Evolutionary conservation across 2,329 filamentous ascomycete species (phyloP).

Genomic region (Cucurbitaria berberidis): DNA sequence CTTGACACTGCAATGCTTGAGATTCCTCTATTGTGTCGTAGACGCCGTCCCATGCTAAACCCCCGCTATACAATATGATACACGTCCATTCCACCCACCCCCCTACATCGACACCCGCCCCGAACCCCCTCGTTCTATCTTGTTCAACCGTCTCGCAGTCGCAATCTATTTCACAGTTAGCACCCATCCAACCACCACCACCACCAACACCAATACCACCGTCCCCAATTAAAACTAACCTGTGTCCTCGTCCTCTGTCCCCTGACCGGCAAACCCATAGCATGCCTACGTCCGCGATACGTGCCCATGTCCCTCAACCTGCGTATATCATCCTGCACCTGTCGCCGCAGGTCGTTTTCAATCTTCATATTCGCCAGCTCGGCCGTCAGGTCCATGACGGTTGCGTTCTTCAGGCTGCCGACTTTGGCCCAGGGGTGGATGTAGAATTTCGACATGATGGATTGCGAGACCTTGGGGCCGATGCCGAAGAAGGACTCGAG

Average conservation of each 20-base stretch:
- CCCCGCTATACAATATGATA: conserved; percentile 36
- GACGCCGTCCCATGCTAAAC: conserved; percentile 16
- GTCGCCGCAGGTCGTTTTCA: conserved; percentile 81
- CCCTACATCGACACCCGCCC: conserved; percentile 39
- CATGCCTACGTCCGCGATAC: conserved; percentile 87
- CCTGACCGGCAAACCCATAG: conserved; percentile 88
- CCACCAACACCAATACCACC: conserved; percentile 14
- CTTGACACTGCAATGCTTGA: background rate
- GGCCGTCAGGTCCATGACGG: conserved; percentile 79
- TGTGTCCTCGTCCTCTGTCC: conserved; percentile 87
- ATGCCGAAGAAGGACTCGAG: conserved; percentile 60
- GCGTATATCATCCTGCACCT: conserved; percentile 83
- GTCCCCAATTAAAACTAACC: conserved; percentile 48
- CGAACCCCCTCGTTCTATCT: conserved; percentile 59
- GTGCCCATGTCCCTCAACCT: conserved; percentile 88
- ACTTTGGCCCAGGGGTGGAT: conserved; percentile 85
- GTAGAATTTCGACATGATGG: conserved; percentile 85
- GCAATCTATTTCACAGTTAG: conserved; percentile 55
- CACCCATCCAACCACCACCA: conserved; percentile 1
- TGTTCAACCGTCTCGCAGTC: conserved; percentile 65
- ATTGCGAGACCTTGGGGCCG: conserved; percentile 56
- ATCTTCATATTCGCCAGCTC: conserved; percentile 92
- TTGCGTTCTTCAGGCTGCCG: conserved; percentile 74
- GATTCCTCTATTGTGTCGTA: conserved; percentile 5
- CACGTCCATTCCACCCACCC: conserved; percentile 16